Percentiles rank a stretch among this genome's conserved stretches.
Evolutionary conservation across 768 basidiomycete genomes (phyloP).

Genomic region (Tubosaeta sp.): DNA sequence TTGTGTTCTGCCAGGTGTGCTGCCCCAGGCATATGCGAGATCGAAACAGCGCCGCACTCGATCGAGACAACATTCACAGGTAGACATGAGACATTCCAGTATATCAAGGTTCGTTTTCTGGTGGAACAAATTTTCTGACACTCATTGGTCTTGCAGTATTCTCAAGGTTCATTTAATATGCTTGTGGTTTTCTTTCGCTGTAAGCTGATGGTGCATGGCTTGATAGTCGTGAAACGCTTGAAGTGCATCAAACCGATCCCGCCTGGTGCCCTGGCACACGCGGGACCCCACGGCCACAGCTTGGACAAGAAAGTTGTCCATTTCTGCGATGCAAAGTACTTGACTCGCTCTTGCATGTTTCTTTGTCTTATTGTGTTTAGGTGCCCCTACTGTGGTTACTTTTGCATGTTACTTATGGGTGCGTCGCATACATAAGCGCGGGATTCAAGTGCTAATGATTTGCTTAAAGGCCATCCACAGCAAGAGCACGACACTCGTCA

Average conservation of each 20-base stretch:
- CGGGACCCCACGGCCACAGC: constrained; percentile 47
- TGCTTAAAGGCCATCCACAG: constrained; percentile 47
- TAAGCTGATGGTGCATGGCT: not conserved
- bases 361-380: constrained; percentile 22
- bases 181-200: not conserved
- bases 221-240: constrained; percentile 45
- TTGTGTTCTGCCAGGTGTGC: constrained; percentile 42
- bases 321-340: constrained; percentile 47
- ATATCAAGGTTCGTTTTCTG: constrained; percentile 50
- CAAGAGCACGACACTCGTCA: constrained; percentile 60
- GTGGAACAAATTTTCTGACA: not conserved
- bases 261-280: constrained; percentile 39
- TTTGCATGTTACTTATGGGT: constrained; percentile 56
- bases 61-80: constrained; percentile 61
- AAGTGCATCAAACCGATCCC: constrained; percentile 47
- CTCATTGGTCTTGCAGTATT: constrained; percentile 35
- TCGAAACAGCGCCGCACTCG: constrained; percentile 48
- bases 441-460: not conserved
- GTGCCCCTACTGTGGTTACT: constrained; percentile 54
- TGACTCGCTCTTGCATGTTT: not conserved
- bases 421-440: not conserved
- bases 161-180: constrained; percentile 39
- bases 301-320: constrained; percentile 44
- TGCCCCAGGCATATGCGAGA: constrained; percentile 46
- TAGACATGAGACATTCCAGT: constrained; percentile 56